Base-by-base conservation (phyloP, 768 basidiomycete genomes). In the Albatrellus ellisii region DNA sequence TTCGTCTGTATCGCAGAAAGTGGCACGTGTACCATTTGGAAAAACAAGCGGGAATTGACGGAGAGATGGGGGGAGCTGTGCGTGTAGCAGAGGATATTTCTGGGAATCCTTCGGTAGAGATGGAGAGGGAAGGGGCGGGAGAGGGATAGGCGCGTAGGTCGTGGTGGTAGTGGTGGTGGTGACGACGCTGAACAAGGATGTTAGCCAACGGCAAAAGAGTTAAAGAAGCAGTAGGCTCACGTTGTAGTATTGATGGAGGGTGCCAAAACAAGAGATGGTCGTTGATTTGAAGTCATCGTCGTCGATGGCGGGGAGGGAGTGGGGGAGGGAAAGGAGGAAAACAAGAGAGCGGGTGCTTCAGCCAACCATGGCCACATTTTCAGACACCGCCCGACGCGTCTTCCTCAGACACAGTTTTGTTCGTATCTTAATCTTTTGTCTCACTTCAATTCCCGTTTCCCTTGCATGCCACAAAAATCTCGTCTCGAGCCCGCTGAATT, bases 81-180 rank as follows among this genome's bases (percentile, higher is more conserved):
- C 80, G 59, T 82, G 73, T 32, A 85, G 61, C 21, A 90, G 64
- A 3, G 87, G 87, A 54, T 87, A 90, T 42, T 69, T 67, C 61
- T 89, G 88, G 6, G 79, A 70, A 57, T 88, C 81, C 52, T 78
- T 80, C 17, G 84, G 82, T 8, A 75, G 70, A 0, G 71, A 60
- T 3, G 82, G 84, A 2, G 77, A 62, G 7, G 86, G 84, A 2
- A 89, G 61, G 6, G 79, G 62, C 1, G 87, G 87, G 2, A 90
- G 58, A 28, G 75, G 79, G 48, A 90, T 87, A n/a, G 87, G 87
- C 42, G 87, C 80, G 63, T 90, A 88, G 9, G 80, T 77, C 2
- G 88, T 90, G 1, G 87, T 90, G 2, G 88, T 90, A 0, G 84
- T 87, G 1, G 88, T 90, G n/a, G 83, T 89, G 37, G 87, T 90